Base-by-base conservation (phyloP, 139 green algal genomes). In the Chlamydomonas sp. region DNA sequence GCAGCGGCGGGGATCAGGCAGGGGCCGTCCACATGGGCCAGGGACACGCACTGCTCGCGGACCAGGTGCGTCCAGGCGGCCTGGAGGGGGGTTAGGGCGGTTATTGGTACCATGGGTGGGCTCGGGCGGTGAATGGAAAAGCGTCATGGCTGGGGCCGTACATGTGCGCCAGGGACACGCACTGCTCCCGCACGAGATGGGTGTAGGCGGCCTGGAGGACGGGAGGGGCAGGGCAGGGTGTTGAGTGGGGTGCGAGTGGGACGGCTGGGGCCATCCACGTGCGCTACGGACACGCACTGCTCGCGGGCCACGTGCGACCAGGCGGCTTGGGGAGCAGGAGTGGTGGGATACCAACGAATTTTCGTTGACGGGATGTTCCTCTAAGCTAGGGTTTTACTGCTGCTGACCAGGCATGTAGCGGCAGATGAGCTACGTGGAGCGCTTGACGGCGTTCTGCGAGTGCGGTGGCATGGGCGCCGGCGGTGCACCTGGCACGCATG, bases 251-350 rank as follows among this genome's bases (percentile, higher is more conserved):
- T n/a, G n/a, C n/a, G n/a, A n/a, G n/a, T n/a, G n/a, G n/a, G n/a
- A n/a, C n/a, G 8, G 17, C 10, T 5, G 12, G 31, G 72, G 7
- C 88, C 88, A 58, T 89, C 83, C 83, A 91, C 71, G 67, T 77
- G 66, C 4, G 78, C 57, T 62, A 91, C 17, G 20, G 64, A 79
- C 4, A 60, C 64, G n/a, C 61, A 78, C 17, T 3, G 17, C 78
- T 91, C 88, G 7, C 80, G 79, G 57, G 63, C 69, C 20, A 91
- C 72, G 83, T 91, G 83, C 58, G 83, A 89, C 88, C 88, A 91
- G 18, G 86, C 86, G 31, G 71, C 63, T n/a, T 86, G 59, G 59
- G 60, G 67, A 59, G 66, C 6, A 59, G 57, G 4, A 2, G 63
- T 62, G 77, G 9, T 49, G 77, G 59, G 67, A 73, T 20, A n/a